Conservation (phyloP, 257 asterid genomes). For the Cinchona pubescens region DNA sequence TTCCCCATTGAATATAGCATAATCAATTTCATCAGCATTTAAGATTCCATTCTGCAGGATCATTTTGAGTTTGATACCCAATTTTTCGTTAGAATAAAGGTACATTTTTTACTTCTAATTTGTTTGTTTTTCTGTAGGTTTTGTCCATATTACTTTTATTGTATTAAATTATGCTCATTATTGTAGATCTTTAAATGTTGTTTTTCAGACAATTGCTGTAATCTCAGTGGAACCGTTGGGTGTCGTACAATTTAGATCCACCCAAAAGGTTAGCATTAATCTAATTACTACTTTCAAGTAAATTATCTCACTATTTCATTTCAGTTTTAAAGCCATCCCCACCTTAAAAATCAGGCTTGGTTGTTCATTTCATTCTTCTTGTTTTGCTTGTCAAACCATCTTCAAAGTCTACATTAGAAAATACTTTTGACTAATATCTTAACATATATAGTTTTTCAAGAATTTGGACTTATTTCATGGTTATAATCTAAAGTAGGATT, state of each 20-base stretch:
- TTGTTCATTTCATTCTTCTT: no score
- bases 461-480: not conserved
- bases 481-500: not conserved
- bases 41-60: conserved; percentile 43
- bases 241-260: conserved; percentile 83
- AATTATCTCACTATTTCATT: not conserved
- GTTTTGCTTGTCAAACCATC: not conserved
- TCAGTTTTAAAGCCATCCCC: not conserved
- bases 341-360: no score
- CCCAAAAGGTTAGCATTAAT: conserved; percentile 54
- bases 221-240: conserved; percentile 76
- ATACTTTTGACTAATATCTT: not conserved
- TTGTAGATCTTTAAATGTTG: not conserved
- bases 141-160: not conserved
- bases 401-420: not conserved
- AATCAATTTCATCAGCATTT: not conserved
- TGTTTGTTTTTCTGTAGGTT: not conserved
- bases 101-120: conserved; percentile 5
- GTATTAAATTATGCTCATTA: not conserved
- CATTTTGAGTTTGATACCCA: conserved; percentile 53
- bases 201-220: conserved; percentile 69
- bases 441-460: not conserved
- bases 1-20: no score
- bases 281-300: not conserved
- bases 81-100: conserved; percentile 72